Base-by-base conservation (phyloP, 441 rosid genomes). In the Gossypium trilobum region DNA sequence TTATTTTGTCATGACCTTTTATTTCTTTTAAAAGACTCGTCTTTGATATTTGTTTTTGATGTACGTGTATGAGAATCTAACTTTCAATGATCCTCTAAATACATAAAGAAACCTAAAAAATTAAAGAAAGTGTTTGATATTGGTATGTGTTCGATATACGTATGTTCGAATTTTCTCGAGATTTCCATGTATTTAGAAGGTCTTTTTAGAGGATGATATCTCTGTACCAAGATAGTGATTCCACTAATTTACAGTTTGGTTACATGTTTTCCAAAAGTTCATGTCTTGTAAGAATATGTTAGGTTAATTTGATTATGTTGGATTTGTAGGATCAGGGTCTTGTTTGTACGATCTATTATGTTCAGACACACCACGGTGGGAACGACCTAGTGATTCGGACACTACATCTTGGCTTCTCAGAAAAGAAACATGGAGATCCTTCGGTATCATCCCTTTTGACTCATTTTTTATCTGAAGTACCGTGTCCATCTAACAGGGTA, bases 271-370 rank as follows among this genome's bases (percentile, higher is more conserved):
- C 42, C 42, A 33, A 6, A 33, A 5, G 9, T 33, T 33, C 1
- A 33, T 33, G n/a, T 31, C 57, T 6, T 71, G 13, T 9, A 54
- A 4, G 58, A 23, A 42, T 46, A 42, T 55, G 44, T 83, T 65
- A 57, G 68, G 25, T 75, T 56, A 44, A 68, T 65, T 63, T 25
- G 27, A 68, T 52, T 54, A 16, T 33, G 42, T 79, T 80, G 39
- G 33, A 55, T 71, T 74, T 72, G 48, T 71, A 81, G 87, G 85
- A 71, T 54, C 88, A 8, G 81, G 77, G 56, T 78, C 85, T 73
- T 79, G 88, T 78, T 84, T 86, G 22, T 83, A 76, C 70, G 93
- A 90, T 79, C 86, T 87, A 73, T 77, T 87, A 68, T 67, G 71
- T 71, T 70, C 83, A 42, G 90, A 85, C 64, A 71, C 81, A 76